Base-by-base conservation (phyloP, 2,329 filamentous ascomycete genomes). In the Alternaria ethzedia region DNA sequence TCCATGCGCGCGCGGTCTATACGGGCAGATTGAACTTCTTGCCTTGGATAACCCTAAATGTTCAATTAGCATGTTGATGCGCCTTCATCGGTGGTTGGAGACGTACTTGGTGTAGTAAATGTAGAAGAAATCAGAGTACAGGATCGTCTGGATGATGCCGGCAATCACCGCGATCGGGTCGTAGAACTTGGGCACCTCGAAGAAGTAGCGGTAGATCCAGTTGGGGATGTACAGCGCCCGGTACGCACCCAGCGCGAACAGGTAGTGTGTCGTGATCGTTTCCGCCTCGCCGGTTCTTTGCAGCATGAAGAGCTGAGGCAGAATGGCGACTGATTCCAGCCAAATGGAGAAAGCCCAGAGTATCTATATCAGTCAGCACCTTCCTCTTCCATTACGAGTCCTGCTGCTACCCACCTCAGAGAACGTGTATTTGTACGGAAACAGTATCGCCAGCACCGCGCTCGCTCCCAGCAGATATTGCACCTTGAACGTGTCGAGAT, bases 121-220 rank as follows among this genome's bases (percentile, higher is more conserved):
- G 87, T 94, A 99, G 88, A 99, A 99, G 85, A 99, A 99, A 84
- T 99, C 96, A 68, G 93, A 97, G 85, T 99, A 99, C 62, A 99
- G 86, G 52, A 99, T 83, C 0, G 96, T 99, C 86, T 99, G 96
- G 68, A 98, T 84, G 59, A 98, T 87, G 12, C 96, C 96, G 4
- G 96, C 96, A 66, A 96, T 78, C 55, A 97, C 91, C 20, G 94
- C 91, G 71, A 97, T 96, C 68, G 90, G 92, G 79, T 98, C 94
- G 72, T 91, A 91, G 80, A 93, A 90, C 32, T 64, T 68, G 21
- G 77, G 77, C 54, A 88, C 84, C 80, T 97, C 94, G 55, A 87
- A 86, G 72, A 92, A 87, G 82, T 95, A 98, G 59, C 96, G 87
- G 83, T 93, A 98, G 75, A 98, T 89, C 96, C 96, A 99, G 84